Percentiles rank a stretch among this genome's conserved stretches.
These are phyloP conservation scores for Trifolium subterraneum DNA, from an alignment of 306 rosid genomes.

Conservation along the genomic window DNA sequence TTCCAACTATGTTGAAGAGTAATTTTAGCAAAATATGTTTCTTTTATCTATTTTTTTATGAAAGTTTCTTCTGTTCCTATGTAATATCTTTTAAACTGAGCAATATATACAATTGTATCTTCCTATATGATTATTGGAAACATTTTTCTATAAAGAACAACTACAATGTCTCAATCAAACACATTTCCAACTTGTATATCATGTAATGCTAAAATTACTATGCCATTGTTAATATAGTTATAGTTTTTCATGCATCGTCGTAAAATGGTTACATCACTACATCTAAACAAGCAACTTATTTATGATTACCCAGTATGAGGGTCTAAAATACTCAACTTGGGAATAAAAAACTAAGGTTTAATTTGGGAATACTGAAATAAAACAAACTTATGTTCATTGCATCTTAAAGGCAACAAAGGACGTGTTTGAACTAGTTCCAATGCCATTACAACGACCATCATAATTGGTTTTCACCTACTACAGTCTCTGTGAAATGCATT, in stretches of 20 bases:
- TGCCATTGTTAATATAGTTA: too few species aligned
- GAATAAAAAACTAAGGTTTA: not conserved
- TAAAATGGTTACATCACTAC: not conserved
- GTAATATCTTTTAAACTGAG: not conserved
- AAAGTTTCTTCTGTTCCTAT: not conserved
- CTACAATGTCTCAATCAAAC: not conserved
- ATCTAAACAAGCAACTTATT: not conserved
- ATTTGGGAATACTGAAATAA: not conserved
- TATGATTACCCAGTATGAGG: not conserved
- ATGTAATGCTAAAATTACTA: too few species aligned
- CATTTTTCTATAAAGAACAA: not conserved
- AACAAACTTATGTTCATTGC: not conserved
- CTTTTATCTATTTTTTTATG: not conserved
- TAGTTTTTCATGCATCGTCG: not conserved
- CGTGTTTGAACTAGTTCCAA: too few species aligned
- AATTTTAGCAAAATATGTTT: not conserved
- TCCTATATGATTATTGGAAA: not conserved
- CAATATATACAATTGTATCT: not conserved
- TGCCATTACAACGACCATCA: too few species aligned
- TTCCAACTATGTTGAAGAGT: not conserved
- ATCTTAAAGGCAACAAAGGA: not conserved
- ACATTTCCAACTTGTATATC: too few species aligned
- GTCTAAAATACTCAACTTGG: not conserved
- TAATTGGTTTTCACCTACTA: too few species aligned
- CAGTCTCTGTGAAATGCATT: too few species aligned